phyloP scores from a whole-genome alignment of 2,329 filamentous ascomycete species.

The Xylariales sp. region DNA sequence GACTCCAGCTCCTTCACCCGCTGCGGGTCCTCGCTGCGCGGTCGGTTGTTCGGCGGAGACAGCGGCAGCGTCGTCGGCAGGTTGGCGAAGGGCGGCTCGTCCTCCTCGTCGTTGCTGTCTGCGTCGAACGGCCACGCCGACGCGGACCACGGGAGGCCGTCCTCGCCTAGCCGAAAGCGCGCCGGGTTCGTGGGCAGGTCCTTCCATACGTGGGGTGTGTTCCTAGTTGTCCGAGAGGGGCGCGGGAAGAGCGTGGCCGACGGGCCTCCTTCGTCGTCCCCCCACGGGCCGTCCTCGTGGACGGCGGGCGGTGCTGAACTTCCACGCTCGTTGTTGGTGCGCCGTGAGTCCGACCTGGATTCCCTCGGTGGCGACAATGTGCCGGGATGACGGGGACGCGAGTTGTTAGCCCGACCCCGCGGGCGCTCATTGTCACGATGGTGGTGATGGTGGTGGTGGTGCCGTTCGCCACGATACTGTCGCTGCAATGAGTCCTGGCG shows the following conservation, averaged over 20 bases:
- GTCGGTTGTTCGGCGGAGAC: slow-evolving; percentile 35
- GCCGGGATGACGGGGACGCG: slow-evolving; percentile 10
- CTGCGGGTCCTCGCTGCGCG: slow-evolving; percentile 51
- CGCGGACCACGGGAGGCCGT: slow-evolving; percentile 60
- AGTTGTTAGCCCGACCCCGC: slow-evolving; percentile 35
- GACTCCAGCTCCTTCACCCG: slow-evolving; percentile 58
- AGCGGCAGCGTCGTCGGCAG: slow-evolving; percentile 43
- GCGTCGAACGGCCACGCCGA: slow-evolving; percentile 51
- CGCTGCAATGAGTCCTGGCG: slow-evolving; percentile 33
- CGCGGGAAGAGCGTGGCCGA: slow-evolving; percentile 48
- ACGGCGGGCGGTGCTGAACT: slow-evolving; percentile 62
- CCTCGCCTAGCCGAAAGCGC: slow-evolving; percentile 59
- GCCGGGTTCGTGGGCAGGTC: slow-evolving; percentile 55
- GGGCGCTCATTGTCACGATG: slow-evolving; percentile 39
- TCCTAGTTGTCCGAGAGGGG: slow-evolving; percentile 35
- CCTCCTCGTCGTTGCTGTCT: slow-evolving; percentile 42
- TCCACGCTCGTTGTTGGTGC: slow-evolving; percentile 57
- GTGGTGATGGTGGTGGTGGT: slow-evolving; percentile 11
- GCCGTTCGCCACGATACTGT: slow-evolving; percentile 36
- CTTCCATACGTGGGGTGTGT: slow-evolving; percentile 54
- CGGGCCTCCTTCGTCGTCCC: slow-evolving; percentile 50
- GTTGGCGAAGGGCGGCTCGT: slow-evolving; percentile 39
- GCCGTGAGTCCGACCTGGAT: slow-evolving; percentile 42
- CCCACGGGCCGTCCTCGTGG: slow-evolving; percentile 59
- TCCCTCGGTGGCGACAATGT: slow-evolving; percentile 35